Evolutionary conservation across 139 green algal species (phyloP).

Genomic region (Closterium sp.): DNA sequence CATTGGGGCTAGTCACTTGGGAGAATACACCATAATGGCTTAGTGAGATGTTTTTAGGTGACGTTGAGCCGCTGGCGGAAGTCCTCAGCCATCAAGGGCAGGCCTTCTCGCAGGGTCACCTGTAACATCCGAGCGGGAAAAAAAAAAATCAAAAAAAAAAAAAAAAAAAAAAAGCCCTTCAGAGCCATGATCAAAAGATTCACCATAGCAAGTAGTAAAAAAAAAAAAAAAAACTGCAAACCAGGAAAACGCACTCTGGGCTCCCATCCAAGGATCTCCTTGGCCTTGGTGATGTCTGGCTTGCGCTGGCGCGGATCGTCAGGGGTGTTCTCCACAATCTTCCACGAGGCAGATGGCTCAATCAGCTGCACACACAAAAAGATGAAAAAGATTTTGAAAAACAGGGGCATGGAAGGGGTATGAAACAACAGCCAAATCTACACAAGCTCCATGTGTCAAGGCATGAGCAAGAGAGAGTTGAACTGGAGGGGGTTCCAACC

Average conservation of each 20-base stretch:
- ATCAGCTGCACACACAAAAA: not conserved
- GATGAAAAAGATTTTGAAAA: no score
- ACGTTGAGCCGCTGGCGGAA: not conserved
- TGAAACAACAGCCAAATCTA: no score
- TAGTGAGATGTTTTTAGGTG: no score
- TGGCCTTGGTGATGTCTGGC: conserved; percentile 67
- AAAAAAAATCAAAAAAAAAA: not conserved
- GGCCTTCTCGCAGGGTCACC: not conserved
- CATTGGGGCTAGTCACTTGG: no score
- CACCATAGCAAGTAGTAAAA: no score
- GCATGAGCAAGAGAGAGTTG: no score
- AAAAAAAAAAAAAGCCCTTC: not conserved
- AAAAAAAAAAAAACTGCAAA: not conserved
- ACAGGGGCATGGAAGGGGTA: no score
- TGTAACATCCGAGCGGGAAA: no score
- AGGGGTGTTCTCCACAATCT: conserved; percentile 80
- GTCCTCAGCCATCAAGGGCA: not conserved
- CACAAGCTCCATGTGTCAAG: no score
- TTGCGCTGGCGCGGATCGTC: conserved; percentile 85
- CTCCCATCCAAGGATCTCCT: conserved; percentile 84
- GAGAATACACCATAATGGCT: no score
- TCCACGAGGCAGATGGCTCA: not conserved
- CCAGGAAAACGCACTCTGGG: conserved; percentile 69
- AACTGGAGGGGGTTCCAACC: no score
- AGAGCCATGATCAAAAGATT: not conserved